These are phyloP conservation scores for Fusarium camptoceras DNA, from an alignment of 2,329 filamentous ascomycete species.

Conservation along the genomic window DNA sequence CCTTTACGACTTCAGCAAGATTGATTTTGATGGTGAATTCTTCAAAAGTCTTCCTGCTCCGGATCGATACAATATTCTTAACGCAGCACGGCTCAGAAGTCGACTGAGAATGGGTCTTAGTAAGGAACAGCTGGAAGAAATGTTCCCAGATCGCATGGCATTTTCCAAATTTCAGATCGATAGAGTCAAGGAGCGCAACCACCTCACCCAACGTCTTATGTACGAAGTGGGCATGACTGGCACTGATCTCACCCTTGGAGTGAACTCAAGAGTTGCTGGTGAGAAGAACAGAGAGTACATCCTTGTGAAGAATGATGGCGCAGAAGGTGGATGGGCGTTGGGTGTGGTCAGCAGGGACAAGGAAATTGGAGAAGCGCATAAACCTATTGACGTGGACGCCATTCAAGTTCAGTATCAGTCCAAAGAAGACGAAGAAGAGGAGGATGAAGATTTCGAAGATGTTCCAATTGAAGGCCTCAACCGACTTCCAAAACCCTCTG, in stretches of 20 bases:
- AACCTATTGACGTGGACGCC: slow-evolving; percentile 91
- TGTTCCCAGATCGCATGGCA: slow-evolving; percentile 98
- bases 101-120: slow-evolving; percentile 94
- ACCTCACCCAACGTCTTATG: slow-evolving; percentile 95
- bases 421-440: slow-evolving; percentile 72
- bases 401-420: slow-evolving; percentile 68
- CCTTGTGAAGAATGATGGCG: slow-evolving; percentile 92
- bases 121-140: slow-evolving; percentile 93
- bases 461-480: slow-evolving; percentile 92
- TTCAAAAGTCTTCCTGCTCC: slow-evolving; percentile 90
- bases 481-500: slow-evolving; percentile 72
- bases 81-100: slow-evolving; percentile 89
- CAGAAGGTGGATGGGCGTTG: slow-evolving; percentile 94
- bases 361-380: slow-evolving; percentile 80
- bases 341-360: slow-evolving; percentile 92
- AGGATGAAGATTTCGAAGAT: slow-evolving; percentile 89
- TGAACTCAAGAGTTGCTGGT: slow-evolving; percentile 77
- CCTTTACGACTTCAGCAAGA: slow-evolving; percentile 96
- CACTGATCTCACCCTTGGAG: slow-evolving; percentile 75
- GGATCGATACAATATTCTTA: slow-evolving; percentile 97
- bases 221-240: slow-evolving; percentile 90
- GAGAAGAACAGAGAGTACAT: slow-evolving; percentile 96
- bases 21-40: slow-evolving; percentile 96
- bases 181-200: slow-evolving; percentile 89
- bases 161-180: slow-evolving; percentile 98